These are phyloP conservation scores for Pseudonitzschia multistriata DNA, from an alignment of 108 stramenopile species.

Conservation along the genomic window DNA sequence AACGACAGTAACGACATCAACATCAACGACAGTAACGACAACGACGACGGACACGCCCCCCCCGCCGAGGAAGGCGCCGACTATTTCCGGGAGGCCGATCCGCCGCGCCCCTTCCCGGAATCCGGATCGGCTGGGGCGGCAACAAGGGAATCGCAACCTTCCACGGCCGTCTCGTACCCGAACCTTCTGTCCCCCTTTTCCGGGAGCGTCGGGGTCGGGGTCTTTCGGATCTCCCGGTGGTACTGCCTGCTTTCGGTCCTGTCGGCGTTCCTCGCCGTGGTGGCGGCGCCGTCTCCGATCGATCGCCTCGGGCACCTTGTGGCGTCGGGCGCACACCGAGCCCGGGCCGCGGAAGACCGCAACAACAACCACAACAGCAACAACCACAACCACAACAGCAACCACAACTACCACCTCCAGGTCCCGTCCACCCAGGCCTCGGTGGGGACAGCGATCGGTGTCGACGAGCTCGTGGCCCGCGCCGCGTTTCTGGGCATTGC, in stretches of 20 bases:
- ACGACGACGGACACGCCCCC: neutral
- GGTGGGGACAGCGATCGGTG: too few relatives aligned
- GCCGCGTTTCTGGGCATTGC: too few relatives aligned
- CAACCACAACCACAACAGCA: neutral
- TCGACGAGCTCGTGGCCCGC: too few relatives aligned
- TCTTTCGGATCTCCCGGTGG: slow-evolving; percentile 7
- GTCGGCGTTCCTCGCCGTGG: slow-evolving; percentile 24
- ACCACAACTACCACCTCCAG: neutral
- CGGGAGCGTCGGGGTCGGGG: neutral
- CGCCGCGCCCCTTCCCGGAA: neutral
- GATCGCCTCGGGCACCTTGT: neutral
- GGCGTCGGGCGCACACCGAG: neutral
- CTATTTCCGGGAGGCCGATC: neutral
- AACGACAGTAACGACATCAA: slow-evolving; percentile 7
- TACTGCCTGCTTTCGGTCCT: slow-evolving; percentile 29
- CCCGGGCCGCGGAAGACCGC: neutral
- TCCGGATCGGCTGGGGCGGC: neutral
- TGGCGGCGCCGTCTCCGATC: slow-evolving; percentile 1
- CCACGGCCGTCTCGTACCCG: neutral
- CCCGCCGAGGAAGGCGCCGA: neutral
- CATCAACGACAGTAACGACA: slow-evolving; percentile 9
- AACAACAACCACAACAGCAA: neutral
- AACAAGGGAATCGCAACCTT: neutral
- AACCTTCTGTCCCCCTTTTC: neutral
- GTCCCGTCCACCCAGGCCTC: neutral